Base-by-base conservation (phyloP, 1,284 basidiomycete genomes). In the Austroboletus novae-zelandiae region DNA sequence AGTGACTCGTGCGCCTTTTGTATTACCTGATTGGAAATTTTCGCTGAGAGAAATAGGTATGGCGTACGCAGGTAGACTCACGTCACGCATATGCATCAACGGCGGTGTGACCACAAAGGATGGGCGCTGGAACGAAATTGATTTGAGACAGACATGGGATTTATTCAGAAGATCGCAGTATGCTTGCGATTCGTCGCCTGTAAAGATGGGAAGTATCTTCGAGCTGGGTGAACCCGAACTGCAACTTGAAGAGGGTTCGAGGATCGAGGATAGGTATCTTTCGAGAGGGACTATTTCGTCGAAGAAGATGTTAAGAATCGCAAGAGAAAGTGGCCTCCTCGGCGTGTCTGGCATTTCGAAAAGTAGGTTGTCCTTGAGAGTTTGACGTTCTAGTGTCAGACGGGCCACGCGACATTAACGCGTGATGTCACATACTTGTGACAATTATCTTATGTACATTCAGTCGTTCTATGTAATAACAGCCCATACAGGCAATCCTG, bases 1-100 rank as follows among this genome's bases (percentile, higher is more conserved):
- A 88, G 61, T 37, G 68, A 75, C 45, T 74, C 73, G 54, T 85
- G 83, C 3, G 78, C 81, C 49, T 72, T 73, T 40, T 84, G 80
- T 40, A 88, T 73, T 7, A 87, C 60, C 86, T 88, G 41, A 18
- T 43, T 41, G 17, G 32, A 40, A 13, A 23, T 34, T 45, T 4
- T 56, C 25, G 36, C 10, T 14, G 11, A 13, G n/a, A 23, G n/a
- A 41, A 8, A 29, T 27, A 15, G 47, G 43, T n/a, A 20, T 23
- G 27, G 32, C 14, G 29, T 5, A 42, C 23, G 40, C 29, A 40
- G 17, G 8, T 20, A 30, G 18, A 50, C 74, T 54, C 56, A 86
- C 84, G 45, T 84, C 80, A 44, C 71, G 71, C 74, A 87, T 82
- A 50, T 74, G 71, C 35, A 73, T 70, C 67, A 77, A 71, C 0